Evolutionary conservation across 164 flowering plant genomes (phyloP).

Genomic region (Stephania cephalantha): DNA sequence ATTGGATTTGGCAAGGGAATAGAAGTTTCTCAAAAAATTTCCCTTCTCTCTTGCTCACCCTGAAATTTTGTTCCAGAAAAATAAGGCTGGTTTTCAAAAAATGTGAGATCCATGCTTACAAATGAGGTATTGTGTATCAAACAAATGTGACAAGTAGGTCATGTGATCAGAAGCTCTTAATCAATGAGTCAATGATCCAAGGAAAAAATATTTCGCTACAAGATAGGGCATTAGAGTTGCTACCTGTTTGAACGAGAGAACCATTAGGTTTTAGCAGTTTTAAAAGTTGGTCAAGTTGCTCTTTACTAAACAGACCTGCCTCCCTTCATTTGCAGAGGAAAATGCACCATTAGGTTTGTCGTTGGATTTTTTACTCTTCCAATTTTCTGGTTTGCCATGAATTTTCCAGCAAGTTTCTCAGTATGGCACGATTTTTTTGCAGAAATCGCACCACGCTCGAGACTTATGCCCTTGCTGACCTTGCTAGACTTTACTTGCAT

Average conservation of each 20-base stretch:
- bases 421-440: constrained; percentile 9
- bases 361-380: background rate
- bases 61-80: background rate
- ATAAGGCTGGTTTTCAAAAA: background rate
- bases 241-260: background rate
- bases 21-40: background rate
- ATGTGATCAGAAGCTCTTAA: background rate
- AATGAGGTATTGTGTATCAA: background rate
- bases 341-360: background rate
- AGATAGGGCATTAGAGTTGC: too few relatives aligned
- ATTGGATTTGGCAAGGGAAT: too few relatives aligned
- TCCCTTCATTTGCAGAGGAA: background rate
- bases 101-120: background rate
- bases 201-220: background rate
- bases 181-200: background rate
- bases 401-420: constrained; percentile 11
- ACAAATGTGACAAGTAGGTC: background rate
- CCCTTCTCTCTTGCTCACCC: background rate
- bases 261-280: background rate
- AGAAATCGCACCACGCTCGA: constrained; percentile 2
- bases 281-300: background rate
- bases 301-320: background rate
- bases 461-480: background rate
- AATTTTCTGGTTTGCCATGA: constrained; percentile 12
- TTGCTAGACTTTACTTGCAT: too few relatives aligned